Conservation (phyloP, 2,329 filamentous ascomycete genomes). For the Aspergillus sp. region DNA sequence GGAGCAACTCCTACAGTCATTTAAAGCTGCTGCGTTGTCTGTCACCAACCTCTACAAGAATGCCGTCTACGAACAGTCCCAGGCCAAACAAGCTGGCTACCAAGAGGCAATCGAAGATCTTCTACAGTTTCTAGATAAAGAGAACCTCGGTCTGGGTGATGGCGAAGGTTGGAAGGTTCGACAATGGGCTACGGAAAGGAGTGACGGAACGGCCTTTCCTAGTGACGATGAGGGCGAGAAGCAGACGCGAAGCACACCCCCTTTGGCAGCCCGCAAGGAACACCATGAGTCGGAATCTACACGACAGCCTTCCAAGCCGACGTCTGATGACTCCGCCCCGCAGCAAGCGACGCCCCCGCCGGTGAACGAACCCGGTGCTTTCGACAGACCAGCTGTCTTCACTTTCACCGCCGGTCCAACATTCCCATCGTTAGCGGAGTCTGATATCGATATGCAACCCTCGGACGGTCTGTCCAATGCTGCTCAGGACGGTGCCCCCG, state of each 20-base stretch:
- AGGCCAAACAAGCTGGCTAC: constrained; percentile 77
- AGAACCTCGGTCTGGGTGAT: constrained; percentile 73
- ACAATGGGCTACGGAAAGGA: constrained; percentile 57
- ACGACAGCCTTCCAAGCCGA: constrained; percentile 29
- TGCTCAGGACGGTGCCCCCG: constrained; percentile 33
- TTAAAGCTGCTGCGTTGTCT: constrained; percentile 87
- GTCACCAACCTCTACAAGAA: constrained; percentile 97
- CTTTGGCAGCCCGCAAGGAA: constrained; percentile 33
- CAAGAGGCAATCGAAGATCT: constrained; percentile 93
- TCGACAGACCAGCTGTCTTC: constrained; percentile 38
- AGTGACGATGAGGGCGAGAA: constrained; percentile 50
- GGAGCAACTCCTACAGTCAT: constrained; percentile 72
- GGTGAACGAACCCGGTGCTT: constrained; percentile 22
- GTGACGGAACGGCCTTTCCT: constrained; percentile 41
- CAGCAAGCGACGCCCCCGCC: constrained; percentile 20
- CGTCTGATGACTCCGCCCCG: constrained; percentile 25
- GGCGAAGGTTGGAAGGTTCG: constrained; percentile 70
- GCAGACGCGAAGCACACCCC: constrained; percentile 36
- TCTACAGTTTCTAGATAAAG: constrained; percentile 77
- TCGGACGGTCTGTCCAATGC: constrained; percentile 33
- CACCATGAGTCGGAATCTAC: constrained; percentile 24
- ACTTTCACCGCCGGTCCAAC: constrained; percentile 45
- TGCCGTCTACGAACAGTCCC: constrained; percentile 73
- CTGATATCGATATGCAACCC: constrained; percentile 45
- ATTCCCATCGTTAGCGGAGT: constrained; percentile 35